Conservation (phyloP, 306 rosid genomes). For the Comarum palustre region DNA sequence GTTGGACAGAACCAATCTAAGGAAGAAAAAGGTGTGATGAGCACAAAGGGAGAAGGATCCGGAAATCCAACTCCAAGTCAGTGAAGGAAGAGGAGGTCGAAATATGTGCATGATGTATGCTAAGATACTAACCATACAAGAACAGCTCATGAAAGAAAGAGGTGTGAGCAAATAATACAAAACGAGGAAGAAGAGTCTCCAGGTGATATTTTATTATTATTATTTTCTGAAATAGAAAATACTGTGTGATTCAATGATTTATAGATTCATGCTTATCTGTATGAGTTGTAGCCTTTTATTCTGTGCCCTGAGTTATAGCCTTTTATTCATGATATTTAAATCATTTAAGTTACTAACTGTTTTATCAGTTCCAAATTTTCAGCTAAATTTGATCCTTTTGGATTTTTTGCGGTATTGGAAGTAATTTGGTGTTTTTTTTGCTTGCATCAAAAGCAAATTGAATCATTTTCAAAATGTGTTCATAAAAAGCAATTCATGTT, state of each 20-base stretch:
- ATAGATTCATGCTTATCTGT: neutral
- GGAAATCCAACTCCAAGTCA: constrained; percentile 16
- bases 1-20: constrained; percentile 44
- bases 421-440: neutral
- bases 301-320: neutral
- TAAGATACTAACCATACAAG: neutral
- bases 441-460: neutral
- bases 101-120: neutral
- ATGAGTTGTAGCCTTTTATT: neutral
- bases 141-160: constrained; percentile 21
- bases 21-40: constrained; percentile 73
- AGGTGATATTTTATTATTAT: neutral
- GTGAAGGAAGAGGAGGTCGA: constrained; percentile 18
- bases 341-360: too few species aligned
- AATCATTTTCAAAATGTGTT: neutral
- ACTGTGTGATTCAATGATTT: neutral
- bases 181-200: neutral
- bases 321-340: neutral
- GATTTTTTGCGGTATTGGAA: neutral
- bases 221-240: neutral
- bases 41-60: constrained; percentile 64
- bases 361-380: neutral
- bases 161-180: constrained; percentile 13
- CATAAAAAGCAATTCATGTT: too few species aligned
- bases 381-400: neutral